phyloP scores from a whole-genome alignment of 2,329 filamentous ascomycete species.

The Penicillium rolfsii region DNA sequence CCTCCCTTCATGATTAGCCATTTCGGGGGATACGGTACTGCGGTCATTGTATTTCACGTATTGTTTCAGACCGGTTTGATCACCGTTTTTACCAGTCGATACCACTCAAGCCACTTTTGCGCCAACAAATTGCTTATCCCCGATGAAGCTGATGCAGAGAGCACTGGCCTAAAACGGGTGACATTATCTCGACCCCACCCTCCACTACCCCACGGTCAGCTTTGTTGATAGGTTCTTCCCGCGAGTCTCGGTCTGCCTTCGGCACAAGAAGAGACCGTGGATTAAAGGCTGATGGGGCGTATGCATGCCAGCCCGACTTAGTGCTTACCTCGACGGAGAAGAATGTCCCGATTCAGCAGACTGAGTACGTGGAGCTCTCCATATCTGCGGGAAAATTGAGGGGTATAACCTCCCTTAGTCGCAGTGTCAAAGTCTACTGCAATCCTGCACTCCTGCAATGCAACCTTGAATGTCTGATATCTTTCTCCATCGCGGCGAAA shows the following conservation, averaged over 20 bases:
- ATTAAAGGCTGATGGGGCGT: background rate
- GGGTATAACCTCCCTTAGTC: background rate
- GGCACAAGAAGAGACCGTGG: background rate
- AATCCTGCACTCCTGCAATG: background rate
- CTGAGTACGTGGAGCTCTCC: background rate
- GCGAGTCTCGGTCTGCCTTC: background rate
- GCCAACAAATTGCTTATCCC: background rate
- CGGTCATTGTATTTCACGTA: background rate
- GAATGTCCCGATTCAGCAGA: background rate
- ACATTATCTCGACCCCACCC: background rate
- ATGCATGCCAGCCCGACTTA: background rate
- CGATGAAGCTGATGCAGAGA: background rate
- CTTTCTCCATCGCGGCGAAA: background rate
- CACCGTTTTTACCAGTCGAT: background rate
- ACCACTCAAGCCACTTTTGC: background rate
- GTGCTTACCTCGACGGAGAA: background rate
- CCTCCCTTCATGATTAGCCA: too few species aligned
- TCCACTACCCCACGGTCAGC: background rate
- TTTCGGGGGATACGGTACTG: background rate
- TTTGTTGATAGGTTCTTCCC: background rate
- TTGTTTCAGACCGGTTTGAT: background rate
- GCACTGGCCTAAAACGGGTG: background rate
- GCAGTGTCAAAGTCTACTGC: background rate
- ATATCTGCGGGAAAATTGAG: background rate
- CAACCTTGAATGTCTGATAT: background rate